Evolutionary conservation across 1,284 basidiomycete species (phyloP).

Genomic region (Coniferiporia sulphurascens): DNA sequence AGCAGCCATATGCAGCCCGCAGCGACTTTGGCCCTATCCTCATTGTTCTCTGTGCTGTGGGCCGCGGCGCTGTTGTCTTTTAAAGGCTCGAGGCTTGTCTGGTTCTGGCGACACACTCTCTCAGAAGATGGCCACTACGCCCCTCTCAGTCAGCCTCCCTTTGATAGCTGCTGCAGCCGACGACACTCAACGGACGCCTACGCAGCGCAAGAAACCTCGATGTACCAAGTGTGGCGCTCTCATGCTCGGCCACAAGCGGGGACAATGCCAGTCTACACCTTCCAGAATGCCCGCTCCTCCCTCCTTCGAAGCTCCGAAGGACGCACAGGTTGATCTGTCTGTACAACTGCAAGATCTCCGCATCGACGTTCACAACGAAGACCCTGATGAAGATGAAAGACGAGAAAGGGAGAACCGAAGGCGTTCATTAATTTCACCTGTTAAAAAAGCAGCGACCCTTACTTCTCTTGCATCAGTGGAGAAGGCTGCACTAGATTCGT

Average conservation of each 20-base stretch:
- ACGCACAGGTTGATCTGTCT: neutral
- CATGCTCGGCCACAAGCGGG: conserved; percentile 18
- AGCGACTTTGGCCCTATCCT: too few species aligned
- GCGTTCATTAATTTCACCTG: neutral
- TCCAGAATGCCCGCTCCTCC: neutral
- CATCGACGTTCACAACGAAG: neutral
- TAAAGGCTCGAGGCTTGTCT: neutral
- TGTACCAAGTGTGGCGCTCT: conserved; percentile 16
- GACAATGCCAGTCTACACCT: conserved; percentile 9
- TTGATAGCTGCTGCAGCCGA: neutral
- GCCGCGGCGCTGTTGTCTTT: neutral
- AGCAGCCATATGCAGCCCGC: too few species aligned
- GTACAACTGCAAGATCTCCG: neutral
- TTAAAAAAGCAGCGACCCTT: conserved; percentile 7
- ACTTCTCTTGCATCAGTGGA: conserved; percentile 9
- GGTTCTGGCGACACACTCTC: neutral
- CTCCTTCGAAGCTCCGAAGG: neutral
- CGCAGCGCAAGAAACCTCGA: conserved; percentile 13
- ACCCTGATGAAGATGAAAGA: neutral
- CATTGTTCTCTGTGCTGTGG: neutral
- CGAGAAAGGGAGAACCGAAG: neutral
- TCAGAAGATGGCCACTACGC: neutral
- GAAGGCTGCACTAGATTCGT: conserved; percentile 8
- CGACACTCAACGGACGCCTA: conserved; percentile 3
- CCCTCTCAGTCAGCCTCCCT: neutral